phyloP scores from a whole-genome alignment of 1,284 basidiomycete species.

The Rhodotorula sp. region DNA sequence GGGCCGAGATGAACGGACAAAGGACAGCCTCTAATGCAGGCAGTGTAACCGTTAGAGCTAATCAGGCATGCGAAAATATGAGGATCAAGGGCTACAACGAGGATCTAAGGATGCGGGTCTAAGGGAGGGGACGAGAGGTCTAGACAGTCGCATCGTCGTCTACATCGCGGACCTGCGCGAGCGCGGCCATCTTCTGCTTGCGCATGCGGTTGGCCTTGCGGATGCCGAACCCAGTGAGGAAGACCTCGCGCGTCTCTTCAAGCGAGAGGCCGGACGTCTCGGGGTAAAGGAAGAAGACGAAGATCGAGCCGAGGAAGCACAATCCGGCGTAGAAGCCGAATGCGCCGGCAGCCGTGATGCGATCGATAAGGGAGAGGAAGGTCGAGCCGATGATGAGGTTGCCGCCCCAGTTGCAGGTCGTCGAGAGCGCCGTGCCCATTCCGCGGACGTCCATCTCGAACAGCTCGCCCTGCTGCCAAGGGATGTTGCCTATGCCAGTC shows the following conservation, averaged over 20 bases:
- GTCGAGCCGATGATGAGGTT: conserved; percentile 75
- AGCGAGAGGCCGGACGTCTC: conserved; percentile 69
- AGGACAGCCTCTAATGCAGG: neutral
- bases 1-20: neutral
- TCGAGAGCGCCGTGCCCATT: conserved; percentile 73
- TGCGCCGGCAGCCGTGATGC: conserved; percentile 68
- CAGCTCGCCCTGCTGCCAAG: conserved; percentile 80
- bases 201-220: conserved; percentile 48
- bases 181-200: conserved; percentile 17
- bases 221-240: conserved; percentile 53
- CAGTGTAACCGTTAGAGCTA: neutral
- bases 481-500: conserved; percentile 32
- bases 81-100: neutral
- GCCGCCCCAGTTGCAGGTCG: conserved; percentile 72
- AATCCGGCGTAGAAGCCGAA: conserved; percentile 77
- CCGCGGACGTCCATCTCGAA: conserved; percentile 67
- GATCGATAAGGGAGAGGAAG: conserved; percentile 67
- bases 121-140: neutral
- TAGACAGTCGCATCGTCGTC: neutral
- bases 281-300: conserved; percentile 68
- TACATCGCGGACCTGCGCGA: conserved; percentile 10
- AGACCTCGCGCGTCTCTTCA: conserved; percentile 63
- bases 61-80: too few relatives aligned
- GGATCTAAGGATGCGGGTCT: neutral
- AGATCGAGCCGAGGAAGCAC: conserved; percentile 67